Evolutionary conservation across 106 monocot genomes (phyloP).

Genomic region (Dactylorhiza incarnata): DNA sequence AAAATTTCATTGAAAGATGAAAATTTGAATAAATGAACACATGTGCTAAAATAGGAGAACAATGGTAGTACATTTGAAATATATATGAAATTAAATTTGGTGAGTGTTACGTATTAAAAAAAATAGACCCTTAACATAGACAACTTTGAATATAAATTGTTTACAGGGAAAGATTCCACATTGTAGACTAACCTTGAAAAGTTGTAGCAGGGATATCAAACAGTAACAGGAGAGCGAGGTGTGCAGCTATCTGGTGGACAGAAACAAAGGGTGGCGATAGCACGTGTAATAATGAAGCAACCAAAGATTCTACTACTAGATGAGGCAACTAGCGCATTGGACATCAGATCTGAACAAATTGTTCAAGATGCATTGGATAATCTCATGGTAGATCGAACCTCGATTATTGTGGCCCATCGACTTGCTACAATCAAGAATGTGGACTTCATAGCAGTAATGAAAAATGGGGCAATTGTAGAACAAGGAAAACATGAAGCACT

Average conservation of each 20-base stretch:
- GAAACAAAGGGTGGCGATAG: conserved; percentile 16
- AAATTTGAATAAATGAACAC: not conserved
- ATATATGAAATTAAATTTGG: not conserved
- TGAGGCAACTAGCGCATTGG: conserved; percentile 6
- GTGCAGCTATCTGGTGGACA: conserved; percentile 16
- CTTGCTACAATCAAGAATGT: conserved; percentile 19
- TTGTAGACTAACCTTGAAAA: not conserved
- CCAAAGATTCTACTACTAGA: conserved; percentile 13
- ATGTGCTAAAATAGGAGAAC: not conserved
- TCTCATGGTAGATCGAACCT: conserved; percentile 12
- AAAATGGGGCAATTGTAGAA: conserved; percentile 16
- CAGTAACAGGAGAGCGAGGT: conserved; percentile 14
- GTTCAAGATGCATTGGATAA: conserved; percentile 17
- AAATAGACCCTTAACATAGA: no score
- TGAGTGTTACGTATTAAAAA: no score
- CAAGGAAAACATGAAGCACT: conserved; percentile 13
- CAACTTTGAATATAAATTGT: not conserved
- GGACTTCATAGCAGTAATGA: conserved; percentile 14
- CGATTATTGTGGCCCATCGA: conserved; percentile 12
- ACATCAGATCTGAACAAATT: conserved; percentile 11
- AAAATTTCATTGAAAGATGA: not conserved
- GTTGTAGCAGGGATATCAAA: conserved; percentile 6
- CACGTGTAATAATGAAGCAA: conserved; percentile 12
- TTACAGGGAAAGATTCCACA: not conserved
- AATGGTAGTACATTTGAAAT: not conserved